phyloP scores from a whole-genome alignment of 2,329 filamentous ascomycete species.

The Paecilomyces sp. region DNA sequence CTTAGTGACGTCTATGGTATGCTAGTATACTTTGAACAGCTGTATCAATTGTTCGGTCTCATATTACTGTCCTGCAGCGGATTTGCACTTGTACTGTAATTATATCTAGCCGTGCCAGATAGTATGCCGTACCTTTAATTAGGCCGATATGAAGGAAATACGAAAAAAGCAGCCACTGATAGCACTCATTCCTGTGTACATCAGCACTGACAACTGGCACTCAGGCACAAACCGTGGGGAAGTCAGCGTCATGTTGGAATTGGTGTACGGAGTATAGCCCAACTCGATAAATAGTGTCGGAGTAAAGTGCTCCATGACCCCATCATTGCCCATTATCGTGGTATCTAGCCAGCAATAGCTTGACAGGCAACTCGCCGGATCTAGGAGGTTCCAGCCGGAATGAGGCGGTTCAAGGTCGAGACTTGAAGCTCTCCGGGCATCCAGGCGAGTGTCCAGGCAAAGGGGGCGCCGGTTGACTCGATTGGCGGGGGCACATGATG shows the following conservation, averaged over 20 bases:
- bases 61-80: too few species aligned
- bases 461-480: background rate
- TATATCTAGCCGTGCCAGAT: background rate
- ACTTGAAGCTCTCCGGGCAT: background rate
- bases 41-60: too few species aligned
- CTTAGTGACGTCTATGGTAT: too few species aligned
- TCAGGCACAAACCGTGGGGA: background rate
- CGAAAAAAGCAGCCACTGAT: background rate
- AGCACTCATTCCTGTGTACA: background rate
- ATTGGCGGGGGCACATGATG: conserved; percentile 6
- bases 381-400: background rate
- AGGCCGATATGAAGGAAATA: background rate
- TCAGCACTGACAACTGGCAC: background rate
- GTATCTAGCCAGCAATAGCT: background rate
- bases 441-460: background rate
- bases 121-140: background rate
- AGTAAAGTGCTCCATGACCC: background rate
- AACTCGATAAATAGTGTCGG: background rate
- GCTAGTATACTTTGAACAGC: too few species aligned
- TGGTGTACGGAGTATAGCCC: background rate
- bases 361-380: background rate
- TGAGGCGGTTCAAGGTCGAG: background rate
- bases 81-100: background rate
- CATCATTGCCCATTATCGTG: background rate
- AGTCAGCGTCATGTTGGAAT: background rate